Percentiles rank a stretch among this genome's conserved stretches.
Evolutionary conservation across 805 yeast species (phyloP).

Genomic region (Zygosaccharomyces siamensis): DNA sequence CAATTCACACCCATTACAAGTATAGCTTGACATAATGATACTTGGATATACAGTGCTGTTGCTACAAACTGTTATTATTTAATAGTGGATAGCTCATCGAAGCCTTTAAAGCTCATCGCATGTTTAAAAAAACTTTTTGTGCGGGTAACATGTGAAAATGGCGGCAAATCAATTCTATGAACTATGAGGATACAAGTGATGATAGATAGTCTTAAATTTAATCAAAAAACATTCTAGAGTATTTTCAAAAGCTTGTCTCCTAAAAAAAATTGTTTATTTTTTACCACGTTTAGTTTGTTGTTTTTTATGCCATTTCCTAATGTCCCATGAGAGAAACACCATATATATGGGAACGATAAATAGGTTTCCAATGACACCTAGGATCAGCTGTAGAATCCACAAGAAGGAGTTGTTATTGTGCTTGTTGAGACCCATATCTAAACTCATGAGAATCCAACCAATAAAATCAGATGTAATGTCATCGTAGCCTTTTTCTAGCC

Average conservation of each 20-base stretch:
- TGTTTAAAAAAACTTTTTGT: slow-evolving; percentile 3
- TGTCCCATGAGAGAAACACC: slow-evolving; percentile 47
- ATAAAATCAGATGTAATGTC: slow-evolving; percentile 76
- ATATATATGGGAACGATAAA: slow-evolving; percentile 55
- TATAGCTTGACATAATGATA: slow-evolving; percentile 34
- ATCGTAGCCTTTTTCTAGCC: slow-evolving; percentile 60
- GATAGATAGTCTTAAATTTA: neutral
- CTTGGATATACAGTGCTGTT: neutral
- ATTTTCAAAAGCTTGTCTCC: too few relatives aligned
- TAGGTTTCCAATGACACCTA: slow-evolving; percentile 47
- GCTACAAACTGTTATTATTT: neutral
- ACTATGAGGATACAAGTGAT: neutral
- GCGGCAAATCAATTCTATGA: neutral
- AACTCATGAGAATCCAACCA: slow-evolving; percentile 73
- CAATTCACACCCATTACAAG: slow-evolving; percentile 87
- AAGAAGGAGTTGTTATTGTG: slow-evolving; percentile 41
- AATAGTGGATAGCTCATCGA: neutral
- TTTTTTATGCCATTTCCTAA: slow-evolving; percentile 44
- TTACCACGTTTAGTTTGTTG: slow-evolving; percentile 14
- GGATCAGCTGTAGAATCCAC: slow-evolving; percentile 46
- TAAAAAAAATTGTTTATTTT: neutral
- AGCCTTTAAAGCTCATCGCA: slow-evolving; percentile 5
- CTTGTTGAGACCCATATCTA: slow-evolving; percentile 67
- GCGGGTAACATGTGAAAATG: slow-evolving; percentile 1
- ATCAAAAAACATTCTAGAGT: neutral